Percentiles rank a stretch among this genome's conserved stretches.
These are phyloP conservation scores for Trametes cinnabarina DNA, from an alignment of 768 basidiomycete genomes.

Conservation along the genomic window DNA sequence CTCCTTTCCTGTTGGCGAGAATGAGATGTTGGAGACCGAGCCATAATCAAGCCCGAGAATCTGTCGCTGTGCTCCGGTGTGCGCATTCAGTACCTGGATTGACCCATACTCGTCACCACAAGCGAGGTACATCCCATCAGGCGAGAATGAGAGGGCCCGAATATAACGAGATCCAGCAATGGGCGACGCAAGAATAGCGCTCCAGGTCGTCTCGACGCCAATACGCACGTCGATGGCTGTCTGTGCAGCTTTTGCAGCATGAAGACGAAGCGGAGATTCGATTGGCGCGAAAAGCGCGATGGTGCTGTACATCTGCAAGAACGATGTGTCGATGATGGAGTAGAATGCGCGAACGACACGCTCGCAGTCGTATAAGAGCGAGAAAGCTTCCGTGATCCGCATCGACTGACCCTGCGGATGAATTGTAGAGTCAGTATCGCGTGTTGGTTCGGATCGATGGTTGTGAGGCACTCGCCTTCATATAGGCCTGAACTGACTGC, in stretches of 20 bases:
- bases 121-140: background rate
- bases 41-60: background rate
- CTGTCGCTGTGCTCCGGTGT: background rate
- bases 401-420: too few relatives aligned
- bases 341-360: conserved; percentile 15
- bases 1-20: background rate
- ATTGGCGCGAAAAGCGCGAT: background rate
- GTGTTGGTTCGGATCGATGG: too few relatives aligned
- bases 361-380: conserved; percentile 14
- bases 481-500: background rate
- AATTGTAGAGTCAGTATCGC: too few relatives aligned
- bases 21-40: background rate
- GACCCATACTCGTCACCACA: background rate
- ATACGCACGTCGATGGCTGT: background rate
- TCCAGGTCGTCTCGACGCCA: background rate
- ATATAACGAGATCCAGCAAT: background rate
- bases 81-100: conserved; percentile 8
- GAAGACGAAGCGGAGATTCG: background rate
- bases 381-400: background rate
- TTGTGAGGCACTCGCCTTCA: background rate
- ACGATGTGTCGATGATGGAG: conserved; percentile 12
- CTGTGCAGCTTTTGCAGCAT: background rate
- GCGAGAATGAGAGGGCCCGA: conserved; percentile 3
- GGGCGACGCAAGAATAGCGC: background rate
- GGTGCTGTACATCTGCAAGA: conserved; percentile 12